phyloP scores from a whole-genome alignment of 805 yeast genomes.

The Cyberlindnera petersonii region DNA sequence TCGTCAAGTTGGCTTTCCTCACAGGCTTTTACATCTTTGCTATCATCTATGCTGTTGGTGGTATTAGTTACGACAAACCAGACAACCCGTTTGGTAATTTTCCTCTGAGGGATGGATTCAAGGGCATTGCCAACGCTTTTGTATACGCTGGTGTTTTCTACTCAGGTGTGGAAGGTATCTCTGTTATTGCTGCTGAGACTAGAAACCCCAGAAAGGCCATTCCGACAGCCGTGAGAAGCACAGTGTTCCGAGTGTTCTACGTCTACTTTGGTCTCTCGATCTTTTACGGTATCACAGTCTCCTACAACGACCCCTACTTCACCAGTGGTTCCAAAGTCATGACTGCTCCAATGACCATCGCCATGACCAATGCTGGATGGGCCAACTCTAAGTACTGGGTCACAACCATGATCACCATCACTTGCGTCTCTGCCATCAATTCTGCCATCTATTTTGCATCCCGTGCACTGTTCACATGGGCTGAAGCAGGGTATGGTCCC shows the following conservation, averaged over 20 bases:
- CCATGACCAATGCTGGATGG: constrained; percentile 66
- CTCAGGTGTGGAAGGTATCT: constrained; percentile 75
- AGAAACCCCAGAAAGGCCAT: constrained; percentile 65
- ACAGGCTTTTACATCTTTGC: constrained; percentile 49
- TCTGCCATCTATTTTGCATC: constrained; percentile 67
- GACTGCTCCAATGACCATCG: constrained; percentile 68
- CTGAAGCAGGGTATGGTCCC: constrained; percentile 60
- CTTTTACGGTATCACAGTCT: constrained; percentile 66
- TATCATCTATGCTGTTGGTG: constrained; percentile 43
- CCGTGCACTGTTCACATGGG: constrained; percentile 60
- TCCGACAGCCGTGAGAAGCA: constrained; percentile 66
- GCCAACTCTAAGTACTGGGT: constrained; percentile 59
- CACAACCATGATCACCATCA: constrained; percentile 62
- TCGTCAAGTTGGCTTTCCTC: constrained; percentile 44
- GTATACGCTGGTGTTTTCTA: constrained; percentile 71
- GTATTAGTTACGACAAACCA: constrained; percentile 31
- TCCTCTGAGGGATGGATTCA: constrained; percentile 44
- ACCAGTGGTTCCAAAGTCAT: constrained; percentile 34
- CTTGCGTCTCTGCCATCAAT: constrained; percentile 67
- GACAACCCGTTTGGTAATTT: constrained; percentile 32
- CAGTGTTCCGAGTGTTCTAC: constrained; percentile 56
- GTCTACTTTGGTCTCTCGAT: constrained; percentile 62
- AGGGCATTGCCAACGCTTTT: constrained; percentile 55
- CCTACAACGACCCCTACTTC: constrained; percentile 57
- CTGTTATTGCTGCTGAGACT: constrained; percentile 73